Base-by-base conservation (phyloP, 805 yeast species). In the Yamadazyma olivae region DNA sequence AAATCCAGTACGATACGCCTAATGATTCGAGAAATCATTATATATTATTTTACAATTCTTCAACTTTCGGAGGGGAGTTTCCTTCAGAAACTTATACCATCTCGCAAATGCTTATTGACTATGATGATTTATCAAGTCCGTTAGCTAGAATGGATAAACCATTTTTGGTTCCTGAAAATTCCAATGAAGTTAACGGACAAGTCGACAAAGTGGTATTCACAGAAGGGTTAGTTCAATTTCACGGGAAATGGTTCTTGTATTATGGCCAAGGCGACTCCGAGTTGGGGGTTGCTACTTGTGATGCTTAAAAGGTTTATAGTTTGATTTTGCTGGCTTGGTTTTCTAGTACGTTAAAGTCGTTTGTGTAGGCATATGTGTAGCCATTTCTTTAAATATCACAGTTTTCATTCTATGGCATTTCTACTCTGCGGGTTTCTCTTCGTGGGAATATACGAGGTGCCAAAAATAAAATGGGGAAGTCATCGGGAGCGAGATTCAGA, bases 231-330 rank as follows among this genome's bases (percentile, higher is more conserved):
- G 71, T 67, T 3, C 71, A 66, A 39, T 67, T 63, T 40, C 50
- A 59, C 24, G 68, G 67, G 9, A 46, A 60, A 34, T 67, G 72
- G 72, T 53, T 65, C 21, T 46, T 67, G 15, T 67, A 67, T 44
- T 66, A 41, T 39, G 72, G 72, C n/a, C 69, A 66, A 43, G 70
- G 69, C 8, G 72, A 67, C 41, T 52, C 62, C 3, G 65, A 61
- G 36, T 48, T 67, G 33, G 70, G 72, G 1, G 71, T 67, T 13
- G 72, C 72, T 18, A 56, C 57, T n/a, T 54, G 61, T 19, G 48
- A 40, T 34, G 52, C 32, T 27, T 35, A 23, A n/a, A 27, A n/a
- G n/a, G n/a, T n/a, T n/a, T n/a, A n/a, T n/a, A n/a, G n/a, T n/a
- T n/a, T n/a, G n/a, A n/a, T n/a, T n/a, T n/a, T n/a, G n/a, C n/a